Conservation (phyloP, 169 alveolate species). For the Eimeria falciformis region DNA sequence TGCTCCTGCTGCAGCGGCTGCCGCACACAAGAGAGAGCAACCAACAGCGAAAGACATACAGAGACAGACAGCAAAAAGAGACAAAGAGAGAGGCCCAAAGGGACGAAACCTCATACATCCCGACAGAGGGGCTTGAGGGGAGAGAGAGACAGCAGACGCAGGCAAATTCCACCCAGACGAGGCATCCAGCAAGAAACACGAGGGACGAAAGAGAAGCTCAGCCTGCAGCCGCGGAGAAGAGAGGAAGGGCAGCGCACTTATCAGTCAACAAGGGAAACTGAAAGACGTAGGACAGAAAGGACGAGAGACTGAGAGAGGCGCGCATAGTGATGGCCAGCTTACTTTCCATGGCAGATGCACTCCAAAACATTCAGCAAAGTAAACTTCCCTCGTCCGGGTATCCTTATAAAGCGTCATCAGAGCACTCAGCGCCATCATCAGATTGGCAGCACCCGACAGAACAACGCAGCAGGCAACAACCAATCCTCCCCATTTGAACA, state of each 20-base stretch:
- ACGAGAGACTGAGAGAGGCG: neutral
- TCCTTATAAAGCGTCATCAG: neutral
- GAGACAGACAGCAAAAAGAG: neutral
- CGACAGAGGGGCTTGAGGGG: neutral
- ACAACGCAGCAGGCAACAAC: too few species aligned
- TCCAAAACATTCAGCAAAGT: neutral
- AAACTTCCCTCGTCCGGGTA: neutral
- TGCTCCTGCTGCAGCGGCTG: neutral
- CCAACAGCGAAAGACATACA: too few species aligned
- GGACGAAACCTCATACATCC: neutral
- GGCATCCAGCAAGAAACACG: neutral
- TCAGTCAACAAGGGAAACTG: neutral
- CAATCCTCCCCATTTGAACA: too few species aligned
- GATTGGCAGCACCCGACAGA: neutral
- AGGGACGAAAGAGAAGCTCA: neutral
- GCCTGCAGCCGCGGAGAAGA: neutral
- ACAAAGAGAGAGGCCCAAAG: neutral
- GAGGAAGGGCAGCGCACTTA: neutral
- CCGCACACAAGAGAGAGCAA: neutral
- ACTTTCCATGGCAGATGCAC: neutral
- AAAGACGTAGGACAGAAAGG: neutral
- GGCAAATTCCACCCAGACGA: neutral
- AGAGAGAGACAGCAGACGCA: neutral
- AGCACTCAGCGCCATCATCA: neutral
- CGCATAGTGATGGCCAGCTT: neutral